Evolutionary conservation across 108 stramenopile genomes (phyloP).

Genomic region (Cyclotella kingstonii): DNA sequence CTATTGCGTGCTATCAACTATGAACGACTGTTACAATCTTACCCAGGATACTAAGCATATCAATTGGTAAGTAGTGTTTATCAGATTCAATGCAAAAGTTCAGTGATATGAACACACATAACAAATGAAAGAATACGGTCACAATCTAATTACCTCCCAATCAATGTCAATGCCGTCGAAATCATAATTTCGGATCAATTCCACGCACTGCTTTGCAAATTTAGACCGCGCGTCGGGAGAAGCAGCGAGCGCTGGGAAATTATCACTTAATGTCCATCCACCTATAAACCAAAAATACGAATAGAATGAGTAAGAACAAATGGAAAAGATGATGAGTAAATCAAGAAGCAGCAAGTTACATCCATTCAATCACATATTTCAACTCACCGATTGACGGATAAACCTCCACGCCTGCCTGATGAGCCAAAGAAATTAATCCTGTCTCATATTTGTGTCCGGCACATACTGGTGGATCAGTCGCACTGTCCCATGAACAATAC

Average conservation of each 20-base stretch:
- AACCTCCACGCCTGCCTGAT: neutral
- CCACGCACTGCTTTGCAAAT: slow-evolving; percentile 21
- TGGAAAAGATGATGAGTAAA: no score
- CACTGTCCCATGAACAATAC: slow-evolving; percentile 21
- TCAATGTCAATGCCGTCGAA: slow-evolving; percentile 31
- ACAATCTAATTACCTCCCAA: neutral
- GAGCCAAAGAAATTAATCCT: slow-evolving; percentile 11
- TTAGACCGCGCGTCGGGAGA: slow-evolving; percentile 4
- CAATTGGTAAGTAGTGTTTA: no score
- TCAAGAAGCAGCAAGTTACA: neutral
- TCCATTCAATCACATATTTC: no score
- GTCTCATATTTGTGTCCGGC: slow-evolving; percentile 6
- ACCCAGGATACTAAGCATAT: no score
- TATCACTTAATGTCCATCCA: slow-evolving; percentile 36
- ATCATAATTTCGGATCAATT: slow-evolving; percentile 26
- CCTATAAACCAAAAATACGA: no score
- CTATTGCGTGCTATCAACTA: no score
- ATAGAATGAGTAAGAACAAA: no score
- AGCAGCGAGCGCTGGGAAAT: slow-evolving; percentile 25
- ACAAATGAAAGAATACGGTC: no score
- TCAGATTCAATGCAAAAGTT: no score
- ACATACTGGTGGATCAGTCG: neutral
- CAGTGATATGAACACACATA: neutral
- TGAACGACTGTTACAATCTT: no score
- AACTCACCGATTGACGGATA: slow-evolving; percentile 15